Base-by-base conservation (phyloP, 1,139 yeast species). In the Debaryomyces fabryi region DNA sequence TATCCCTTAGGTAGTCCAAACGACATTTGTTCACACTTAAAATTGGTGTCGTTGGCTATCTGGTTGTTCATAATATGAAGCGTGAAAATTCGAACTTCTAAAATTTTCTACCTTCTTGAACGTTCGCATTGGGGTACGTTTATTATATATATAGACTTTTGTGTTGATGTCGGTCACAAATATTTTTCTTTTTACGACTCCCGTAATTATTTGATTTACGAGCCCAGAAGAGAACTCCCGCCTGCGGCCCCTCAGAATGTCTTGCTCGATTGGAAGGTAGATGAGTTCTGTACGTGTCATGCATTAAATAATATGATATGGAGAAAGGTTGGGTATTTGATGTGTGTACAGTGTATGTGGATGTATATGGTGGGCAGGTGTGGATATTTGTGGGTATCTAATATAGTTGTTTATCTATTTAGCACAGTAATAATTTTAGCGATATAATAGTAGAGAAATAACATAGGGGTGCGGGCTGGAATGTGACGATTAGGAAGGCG, bases 151-250 rank as follows among this genome's bases (percentile, higher is more conserved):
- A 40, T 40, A 40, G 18, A 13, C 12, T 40, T 39, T 40, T 40
- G 21, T 30, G 32, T 40, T 27, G 15, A 29, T 24, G 33, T n/a
- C 33, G 24, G 34, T 39, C 42, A 27, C 33, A 39, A 40, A 40
- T 27, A 30, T 20, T 27, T 37, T 37, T 18, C 30, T 40, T 40
- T 29, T 40, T 40, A 40, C 43, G 43, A 40, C 30, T 10, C 42
- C 36, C 36, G 43, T 40, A 40, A 40, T 40, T 40, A 10, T 40
- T 40, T 20, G 33, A 40, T 40, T 18, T 40, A 40, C 43, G 43
- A 40, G n/a, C 23, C 23, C 7, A 13, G 20, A 16, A 18, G 6
- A n/a, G 16, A 12, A 7, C n/a, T 29, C 18, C 29, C 23, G 21
- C 43, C 43, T 30, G 15, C n/a, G 15, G 33, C 16, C 35, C 42